Evolutionary conservation across 352 stramenopile genomes (phyloP).

Genomic region (Phytophthora megakarya): DNA sequence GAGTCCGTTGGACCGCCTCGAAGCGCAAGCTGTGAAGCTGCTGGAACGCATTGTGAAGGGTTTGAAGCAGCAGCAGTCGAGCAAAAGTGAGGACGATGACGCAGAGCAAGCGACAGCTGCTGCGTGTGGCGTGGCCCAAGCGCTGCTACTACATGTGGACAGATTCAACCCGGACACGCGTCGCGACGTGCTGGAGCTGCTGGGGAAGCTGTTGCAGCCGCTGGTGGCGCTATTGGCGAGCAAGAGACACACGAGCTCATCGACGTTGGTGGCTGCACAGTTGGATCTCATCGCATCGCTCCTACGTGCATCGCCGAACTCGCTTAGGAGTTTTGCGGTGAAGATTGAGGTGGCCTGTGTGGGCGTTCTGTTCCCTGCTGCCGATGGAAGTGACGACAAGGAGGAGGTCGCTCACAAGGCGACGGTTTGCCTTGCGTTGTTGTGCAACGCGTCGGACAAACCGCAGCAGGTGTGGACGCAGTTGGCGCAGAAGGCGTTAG

Average conservation of each 20-base stretch:
- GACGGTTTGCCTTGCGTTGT: slow-evolving; percentile 48
- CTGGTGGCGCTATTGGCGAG: slow-evolving; percentile 51
- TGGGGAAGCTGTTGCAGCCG: slow-evolving; percentile 66
- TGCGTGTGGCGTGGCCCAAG: slow-evolving; percentile 51
- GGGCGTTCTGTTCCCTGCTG: slow-evolving; percentile 27
- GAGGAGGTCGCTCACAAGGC: slow-evolving; percentile 28
- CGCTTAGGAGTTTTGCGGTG: slow-evolving; percentile 53
- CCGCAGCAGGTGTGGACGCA: slow-evolving; percentile 67
- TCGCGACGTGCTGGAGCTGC: slow-evolving; percentile 61
- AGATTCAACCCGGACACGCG: slow-evolving; percentile 59
- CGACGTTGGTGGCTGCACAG: slow-evolving; percentile 28
- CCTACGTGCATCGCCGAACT: slow-evolving; percentile 56
- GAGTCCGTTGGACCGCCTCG: slow-evolving; percentile 61
- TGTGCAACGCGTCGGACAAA: slow-evolving; percentile 71
- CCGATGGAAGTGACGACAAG: slow-evolving; percentile 25
- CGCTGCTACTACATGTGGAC: slow-evolving; percentile 56
- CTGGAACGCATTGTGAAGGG: slow-evolving; percentile 70
- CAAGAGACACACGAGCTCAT: slow-evolving; percentile 29
- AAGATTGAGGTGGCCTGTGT: slow-evolving; percentile 72
- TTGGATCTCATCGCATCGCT: slow-evolving; percentile 55
- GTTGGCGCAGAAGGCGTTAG: slow-evolving; percentile 61
- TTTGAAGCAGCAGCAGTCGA: slow-evolving; percentile 64
- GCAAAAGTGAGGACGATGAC: slow-evolving; percentile 34
- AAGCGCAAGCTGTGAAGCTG: slow-evolving; percentile 57
- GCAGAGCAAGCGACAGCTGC: slow-evolving; percentile 33